These are phyloP conservation scores for Fusarium cyanostomum DNA, from an alignment of 2,329 filamentous ascomycete species.

Conservation along the genomic window DNA sequence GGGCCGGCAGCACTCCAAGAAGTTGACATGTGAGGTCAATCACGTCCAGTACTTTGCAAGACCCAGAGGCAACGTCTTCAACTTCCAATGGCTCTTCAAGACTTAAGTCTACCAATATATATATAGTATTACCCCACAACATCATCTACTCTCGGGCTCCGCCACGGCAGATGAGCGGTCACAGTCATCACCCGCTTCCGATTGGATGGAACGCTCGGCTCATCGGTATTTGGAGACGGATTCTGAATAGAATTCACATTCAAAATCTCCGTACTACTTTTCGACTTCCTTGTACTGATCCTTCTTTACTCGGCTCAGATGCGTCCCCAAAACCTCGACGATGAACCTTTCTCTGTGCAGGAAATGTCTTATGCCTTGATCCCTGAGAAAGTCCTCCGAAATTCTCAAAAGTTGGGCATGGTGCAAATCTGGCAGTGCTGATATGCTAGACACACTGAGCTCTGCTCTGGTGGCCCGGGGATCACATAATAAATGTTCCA, in stretches of 20 bases:
- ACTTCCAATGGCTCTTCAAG: background rate
- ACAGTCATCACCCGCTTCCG: background rate
- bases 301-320: constrained; percentile 3
- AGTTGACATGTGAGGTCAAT: no score
- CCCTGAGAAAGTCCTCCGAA: constrained; percentile 10
- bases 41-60: no score
- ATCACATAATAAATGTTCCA: background rate
- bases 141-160: background rate
- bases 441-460: background rate
- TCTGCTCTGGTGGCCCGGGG: background rate
- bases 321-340: constrained; percentile 24
- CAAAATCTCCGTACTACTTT: background rate
- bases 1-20: no score
- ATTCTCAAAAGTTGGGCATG: constrained; percentile 5
- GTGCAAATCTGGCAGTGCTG: constrained; percentile 5
- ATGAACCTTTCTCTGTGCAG: constrained; percentile 31
- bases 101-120: background rate
- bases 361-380: constrained; percentile 13
- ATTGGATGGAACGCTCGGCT: constrained; percentile 11
- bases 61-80: no score
- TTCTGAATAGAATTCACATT: no score
- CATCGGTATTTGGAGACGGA: background rate
- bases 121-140: background rate
- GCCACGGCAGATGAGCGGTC: background rate
- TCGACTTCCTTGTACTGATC: background rate